Conservation (phyloP, 2,329 filamentous ascomycete genomes). For the Nothophoma quercina region DNA sequence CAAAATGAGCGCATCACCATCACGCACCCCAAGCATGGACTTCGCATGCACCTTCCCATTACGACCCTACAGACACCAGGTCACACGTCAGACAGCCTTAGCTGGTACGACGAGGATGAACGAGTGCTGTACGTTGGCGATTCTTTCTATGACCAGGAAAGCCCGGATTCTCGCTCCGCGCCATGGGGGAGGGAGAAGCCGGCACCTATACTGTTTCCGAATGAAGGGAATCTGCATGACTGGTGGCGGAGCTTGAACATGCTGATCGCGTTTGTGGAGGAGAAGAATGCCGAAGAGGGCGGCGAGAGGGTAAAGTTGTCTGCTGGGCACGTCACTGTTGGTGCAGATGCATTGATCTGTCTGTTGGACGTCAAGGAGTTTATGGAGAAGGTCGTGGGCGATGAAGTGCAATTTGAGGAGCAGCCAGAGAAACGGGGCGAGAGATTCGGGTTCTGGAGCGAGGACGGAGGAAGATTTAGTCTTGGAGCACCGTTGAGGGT, state of each 20-base stretch:
- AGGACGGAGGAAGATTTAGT: slow-evolving; percentile 4
- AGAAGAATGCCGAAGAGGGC: background rate
- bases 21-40: background rate
- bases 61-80: slow-evolving; percentile 19
- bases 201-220: slow-evolving; percentile 19
- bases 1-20: background rate
- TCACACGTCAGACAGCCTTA: slow-evolving; percentile 22
- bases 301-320: slow-evolving; percentile 1
- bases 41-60: slow-evolving; percentile 5
- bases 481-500: slow-evolving; percentile 12
- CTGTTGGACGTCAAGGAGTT: slow-evolving; percentile 13
- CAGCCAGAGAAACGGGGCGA: slow-evolving; percentile 9
- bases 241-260: slow-evolving; percentile 19
- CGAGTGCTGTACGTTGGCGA: slow-evolving; percentile 20
- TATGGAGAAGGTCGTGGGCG: slow-evolving; percentile 17
- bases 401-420: slow-evolving; percentile 9
- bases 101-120: slow-evolving; percentile 16
- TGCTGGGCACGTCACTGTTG: slow-evolving; percentile 18
- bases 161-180: background rate
- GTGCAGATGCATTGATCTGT: slow-evolving; percentile 12
- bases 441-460: slow-evolving; percentile 7
- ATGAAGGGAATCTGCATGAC: slow-evolving; percentile 11
- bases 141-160: slow-evolving; percentile 12
- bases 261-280: slow-evolving; percentile 5
- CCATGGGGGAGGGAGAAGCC: background rate